Base-by-base conservation (phyloP, 1,284 basidiomycete genomes). In the Papiliotrema flavescens region DNA sequence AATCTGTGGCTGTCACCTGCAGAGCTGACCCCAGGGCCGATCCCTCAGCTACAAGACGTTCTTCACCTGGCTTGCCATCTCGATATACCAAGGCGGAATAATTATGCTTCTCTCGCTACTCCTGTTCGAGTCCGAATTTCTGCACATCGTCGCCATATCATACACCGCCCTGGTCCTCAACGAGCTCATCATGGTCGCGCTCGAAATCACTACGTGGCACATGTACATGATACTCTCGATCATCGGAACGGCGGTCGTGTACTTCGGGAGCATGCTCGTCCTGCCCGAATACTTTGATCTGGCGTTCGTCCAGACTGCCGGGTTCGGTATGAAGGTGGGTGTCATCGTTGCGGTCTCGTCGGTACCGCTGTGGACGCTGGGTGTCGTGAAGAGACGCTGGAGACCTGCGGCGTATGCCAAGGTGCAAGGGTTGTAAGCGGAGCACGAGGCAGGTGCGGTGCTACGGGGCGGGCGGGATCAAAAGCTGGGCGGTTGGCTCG, bases 201-300 rank as follows among this genome's bases (percentile, higher is more conserved):
- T 98, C 59, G 93, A 98, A 76, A 94, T 98, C 59, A 98, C 94
- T 0, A 97, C 90, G 57, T 98, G 94, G 95, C 96, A 99, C 76
- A 71, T 85, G 7, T 98, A 97, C 77, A 98, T 98, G 96, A 83
- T 96, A 48, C 80, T 97, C 35, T 88, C 90, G 3, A 92, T 98
- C 73, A 79, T 98, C 35, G 87, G 86, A 22, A 98, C 95, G 0
- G 82, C 96, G 19, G 78, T 88, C 56, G 82, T 98, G 60, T 99
- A 98, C 71, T 85, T 90, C 53, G 81, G 90, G 50, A 95, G 90
- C 71, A 97, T 99, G 66, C 85, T 86, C 0, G 91, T 99, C 74
- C 77, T 98, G 48, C 96, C 93, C 0, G 93, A 94, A 76, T 99
- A 93, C 76, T 99, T 99, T 73, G 95, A 98, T 78, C 83, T 98